A percentile compares a stretch with the other conserved stretches of the same genome.
Evolutionary conservation across 345 rosid species (phyloP).

Genomic region (Brassica nigra): DNA sequence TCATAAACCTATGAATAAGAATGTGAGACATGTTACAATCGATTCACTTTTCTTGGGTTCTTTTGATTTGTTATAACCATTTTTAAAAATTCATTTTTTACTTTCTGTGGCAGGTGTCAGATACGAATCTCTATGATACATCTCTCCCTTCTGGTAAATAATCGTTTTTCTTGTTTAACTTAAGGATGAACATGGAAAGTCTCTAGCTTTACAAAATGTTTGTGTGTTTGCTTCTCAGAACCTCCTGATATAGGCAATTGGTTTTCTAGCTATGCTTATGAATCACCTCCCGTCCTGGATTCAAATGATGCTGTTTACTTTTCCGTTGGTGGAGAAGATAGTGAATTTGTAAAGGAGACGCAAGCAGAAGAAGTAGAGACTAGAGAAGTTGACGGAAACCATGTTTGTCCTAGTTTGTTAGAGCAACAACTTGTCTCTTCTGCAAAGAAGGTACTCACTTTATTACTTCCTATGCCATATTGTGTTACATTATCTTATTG

Average conservation of each 20-base stretch:
- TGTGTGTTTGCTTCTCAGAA: slow-evolving; percentile 41
- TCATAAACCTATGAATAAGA: slow-evolving; percentile 29
- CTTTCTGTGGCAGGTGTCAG: slow-evolving; percentile 36
- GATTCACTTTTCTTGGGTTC: background rate
- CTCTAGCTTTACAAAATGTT: background rate
- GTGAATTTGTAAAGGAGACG: slow-evolving; percentile 32
- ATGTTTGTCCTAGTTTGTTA: slow-evolving; percentile 5
- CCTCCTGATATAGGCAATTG: slow-evolving; percentile 63
- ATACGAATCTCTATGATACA: slow-evolving; percentile 30
- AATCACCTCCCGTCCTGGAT: slow-evolving; percentile 52
- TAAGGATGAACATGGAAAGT: background rate
- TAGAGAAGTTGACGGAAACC: background rate
- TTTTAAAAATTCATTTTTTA: background rate
- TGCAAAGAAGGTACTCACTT: slow-evolving; percentile 11
- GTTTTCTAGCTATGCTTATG: slow-evolving; percentile 66
- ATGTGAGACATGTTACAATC: slow-evolving; percentile 26
- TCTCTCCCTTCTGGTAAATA: slow-evolving; percentile 50
- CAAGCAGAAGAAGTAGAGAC: slow-evolving; percentile 19
- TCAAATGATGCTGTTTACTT: slow-evolving; percentile 43
- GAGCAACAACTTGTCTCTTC: slow-evolving; percentile 28
- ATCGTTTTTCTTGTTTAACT: background rate
- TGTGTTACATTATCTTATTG: background rate
- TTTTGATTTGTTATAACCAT: background rate
- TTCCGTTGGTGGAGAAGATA: slow-evolving; percentile 31
- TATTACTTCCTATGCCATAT: background rate